Conservation (phyloP, 179 eudicot species). For the Silene vulgaris region DNA sequence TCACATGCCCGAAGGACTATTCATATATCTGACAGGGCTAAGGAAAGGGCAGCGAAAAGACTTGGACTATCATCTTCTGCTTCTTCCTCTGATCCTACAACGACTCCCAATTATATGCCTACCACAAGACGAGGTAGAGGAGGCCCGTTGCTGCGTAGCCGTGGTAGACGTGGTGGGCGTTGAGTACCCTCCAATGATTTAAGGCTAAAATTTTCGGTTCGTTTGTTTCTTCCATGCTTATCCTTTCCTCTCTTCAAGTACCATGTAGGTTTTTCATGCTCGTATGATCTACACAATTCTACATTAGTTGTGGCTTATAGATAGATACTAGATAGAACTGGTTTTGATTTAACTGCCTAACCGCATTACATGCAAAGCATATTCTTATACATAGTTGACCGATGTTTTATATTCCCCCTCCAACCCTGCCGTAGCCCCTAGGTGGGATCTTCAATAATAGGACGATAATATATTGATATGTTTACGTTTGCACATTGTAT, state of each 20-base stretch:
- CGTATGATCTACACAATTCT: not conserved
- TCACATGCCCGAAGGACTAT: constrained; percentile 57
- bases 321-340: not conserved
- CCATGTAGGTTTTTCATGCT: not conserved
- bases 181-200: constrained; percentile 39
- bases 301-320: not conserved
- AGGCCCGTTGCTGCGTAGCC: constrained; percentile 26
- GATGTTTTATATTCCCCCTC: not conserved
- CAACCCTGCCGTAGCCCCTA: not conserved
- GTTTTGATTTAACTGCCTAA: not conserved
- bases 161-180: constrained; percentile 47
- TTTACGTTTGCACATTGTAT: no score
- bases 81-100: constrained; percentile 20
- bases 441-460: not conserved
- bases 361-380: not conserved
- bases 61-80: constrained; percentile 27
- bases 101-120: constrained; percentile 20
- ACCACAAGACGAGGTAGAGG: constrained; percentile 30
- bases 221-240: constrained; percentile 12
- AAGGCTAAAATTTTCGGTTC: constrained; percentile 23
- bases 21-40: constrained; percentile 56
- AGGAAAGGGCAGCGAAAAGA: constrained; percentile 36
- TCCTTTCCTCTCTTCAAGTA: constrained; percentile 3
- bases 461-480: no score
- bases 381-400: not conserved